Evolutionary conservation across 257 asterid genomes (phyloP), one percentile per base, ranked within the genome.

Genomic region (Rehmannia glutinosa): DNA sequence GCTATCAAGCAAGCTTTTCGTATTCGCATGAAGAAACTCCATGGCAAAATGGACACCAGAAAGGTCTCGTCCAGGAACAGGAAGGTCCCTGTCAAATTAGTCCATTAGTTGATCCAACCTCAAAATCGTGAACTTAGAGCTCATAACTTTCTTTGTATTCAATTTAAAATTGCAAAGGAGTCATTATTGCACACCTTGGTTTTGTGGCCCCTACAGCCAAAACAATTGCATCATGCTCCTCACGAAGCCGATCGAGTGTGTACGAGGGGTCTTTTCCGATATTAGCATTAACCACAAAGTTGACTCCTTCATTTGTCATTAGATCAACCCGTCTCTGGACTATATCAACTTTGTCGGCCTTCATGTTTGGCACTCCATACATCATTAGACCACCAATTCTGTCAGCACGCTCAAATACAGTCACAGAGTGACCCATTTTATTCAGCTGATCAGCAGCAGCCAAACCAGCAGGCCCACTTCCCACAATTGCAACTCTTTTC

Each of bases 311-410:
- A 72, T 81, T 81, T 72, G 80, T 89, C 99, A 94, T 91, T 69
- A 94, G 95, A 65, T 91, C 76, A 55, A 94, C 99, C 66, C 97
- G 89, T 73, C 99, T 83, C 80, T 91, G 97, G 54, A 94, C 98
- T 8, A 91, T 47, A 64, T 88, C 88, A 51, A 84, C 61, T 82
- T 94, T 94, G 85, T 91, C 99, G 0, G 99, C 80, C 82, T 94
- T 94, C 99, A 91, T 94, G 80, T 91, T 94, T 3, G 99, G 99
- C 66, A 94, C 99, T 20, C 99, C 98, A 71, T 94, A 94, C 98
- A 94, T 91, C 99, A 94, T 91, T 64, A 94, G 95, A 52, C 99
- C 99, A 36, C 99, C 99, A 64, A 91, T 80, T 79, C 99, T 80
- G 81, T 94, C 99, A 17, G 99, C 85, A 60, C 98, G 99, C 76